These are phyloP conservation scores for Schrenkiella parvula DNA, from an alignment of 345 rosid genomes.

Conservation along the genomic window DNA sequence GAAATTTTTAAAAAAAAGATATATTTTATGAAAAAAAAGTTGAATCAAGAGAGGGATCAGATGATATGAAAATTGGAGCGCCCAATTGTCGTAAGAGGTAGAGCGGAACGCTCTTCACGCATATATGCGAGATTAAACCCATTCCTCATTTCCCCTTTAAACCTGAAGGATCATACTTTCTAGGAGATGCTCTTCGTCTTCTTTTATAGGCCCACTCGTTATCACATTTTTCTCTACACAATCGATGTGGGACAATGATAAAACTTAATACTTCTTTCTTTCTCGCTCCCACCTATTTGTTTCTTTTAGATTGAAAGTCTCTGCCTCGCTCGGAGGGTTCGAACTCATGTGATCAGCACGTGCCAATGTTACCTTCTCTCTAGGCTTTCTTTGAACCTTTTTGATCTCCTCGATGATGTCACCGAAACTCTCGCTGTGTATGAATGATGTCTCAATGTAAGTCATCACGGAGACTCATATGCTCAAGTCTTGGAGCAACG, in stretches of 20 bases:
- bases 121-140: not conserved
- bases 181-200: rapidly evolving
- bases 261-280: not conserved
- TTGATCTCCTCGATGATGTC: too few species aligned
- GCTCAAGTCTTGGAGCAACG: not conserved
- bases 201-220: not conserved
- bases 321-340: not conserved
- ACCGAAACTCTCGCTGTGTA: too few species aligned
- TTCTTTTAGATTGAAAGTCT: not conserved
- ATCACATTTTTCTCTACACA: not conserved
- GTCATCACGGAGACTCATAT: not conserved
- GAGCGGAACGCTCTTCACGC: conserved; percentile 26
- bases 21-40: too few species aligned
- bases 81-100: conserved; percentile 30
- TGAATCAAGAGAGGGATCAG: conserved; percentile 14
- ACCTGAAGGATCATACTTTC: conserved; percentile 25
- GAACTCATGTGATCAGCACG: too few species aligned
- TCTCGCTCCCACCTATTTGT: not conserved
- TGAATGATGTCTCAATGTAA: not conserved
- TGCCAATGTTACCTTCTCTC: too few species aligned
- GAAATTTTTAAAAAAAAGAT: too few species aligned
- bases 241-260: conserved; percentile 15
- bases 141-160: conserved; percentile 29
- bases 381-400: too few species aligned
- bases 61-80: conserved; percentile 16